Evolutionary conservation across 306 rosid genomes (phyloP).

Genomic region (Casuarina glauca): DNA sequence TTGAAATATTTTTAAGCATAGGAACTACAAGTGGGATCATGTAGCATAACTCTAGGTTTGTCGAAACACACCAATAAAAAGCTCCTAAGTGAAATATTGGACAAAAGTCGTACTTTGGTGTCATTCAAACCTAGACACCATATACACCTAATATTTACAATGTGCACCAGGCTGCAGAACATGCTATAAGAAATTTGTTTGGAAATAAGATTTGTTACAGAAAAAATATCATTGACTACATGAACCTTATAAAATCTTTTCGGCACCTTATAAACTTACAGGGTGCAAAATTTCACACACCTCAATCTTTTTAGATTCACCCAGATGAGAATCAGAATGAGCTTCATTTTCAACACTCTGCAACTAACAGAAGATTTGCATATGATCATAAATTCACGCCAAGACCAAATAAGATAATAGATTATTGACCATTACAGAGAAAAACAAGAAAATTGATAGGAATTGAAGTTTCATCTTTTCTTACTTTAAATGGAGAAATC

Average conservation of each 20-base stretch:
- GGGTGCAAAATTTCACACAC: constrained; percentile 36
- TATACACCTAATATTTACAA: neutral
- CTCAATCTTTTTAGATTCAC: constrained; percentile 55
- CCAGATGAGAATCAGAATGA: constrained; percentile 41
- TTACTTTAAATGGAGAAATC: constrained; percentile 48
- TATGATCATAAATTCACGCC: constrained; percentile 29
- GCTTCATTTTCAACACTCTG: constrained; percentile 55
- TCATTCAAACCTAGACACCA: neutral
- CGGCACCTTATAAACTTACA: neutral
- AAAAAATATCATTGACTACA: neutral
- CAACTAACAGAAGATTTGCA: constrained; percentile 38
- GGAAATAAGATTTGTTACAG: neutral
- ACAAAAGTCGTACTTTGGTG: neutral
- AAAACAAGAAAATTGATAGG: constrained; percentile 13
- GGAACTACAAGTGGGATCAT: neutral
- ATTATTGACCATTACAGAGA: neutral
- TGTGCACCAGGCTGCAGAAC: neutral
- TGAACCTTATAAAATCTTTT: too few species aligned
- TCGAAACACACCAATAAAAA: neutral
- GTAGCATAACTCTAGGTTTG: neutral
- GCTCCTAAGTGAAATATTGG: neutral
- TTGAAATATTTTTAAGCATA: neutral
- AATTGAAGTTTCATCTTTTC: constrained; percentile 29
- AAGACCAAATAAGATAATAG: constrained; percentile 28
- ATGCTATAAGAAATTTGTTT: neutral